Evolutionary conservation across 495 filamentous ascomycete genomes (phyloP).

Genomic region (Lophiotrema nucula): DNA sequence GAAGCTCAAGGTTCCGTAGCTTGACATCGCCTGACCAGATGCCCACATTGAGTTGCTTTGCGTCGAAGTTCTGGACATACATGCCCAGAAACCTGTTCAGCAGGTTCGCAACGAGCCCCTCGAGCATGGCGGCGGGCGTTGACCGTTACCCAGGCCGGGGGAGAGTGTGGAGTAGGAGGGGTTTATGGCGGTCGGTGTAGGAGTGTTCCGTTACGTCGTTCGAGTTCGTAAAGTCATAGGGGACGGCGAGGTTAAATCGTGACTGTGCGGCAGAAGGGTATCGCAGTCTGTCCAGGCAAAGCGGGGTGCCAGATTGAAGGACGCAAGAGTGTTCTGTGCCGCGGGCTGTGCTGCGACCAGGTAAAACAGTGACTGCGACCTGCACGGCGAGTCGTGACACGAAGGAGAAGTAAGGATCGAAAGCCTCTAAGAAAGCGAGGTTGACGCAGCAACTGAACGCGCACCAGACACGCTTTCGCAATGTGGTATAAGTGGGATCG

Average conservation of each 20-base stretch:
- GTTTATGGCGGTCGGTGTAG: background rate
- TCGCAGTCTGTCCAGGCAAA: conserved; percentile 8
- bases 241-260: background rate
- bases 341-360: conserved; percentile 10
- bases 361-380: background rate
- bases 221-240: conserved; percentile 29
- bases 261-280: conserved; percentile 8
- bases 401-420: background rate
- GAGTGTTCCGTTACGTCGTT: conserved; percentile 21
- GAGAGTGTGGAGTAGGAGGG: conserved; percentile 6
- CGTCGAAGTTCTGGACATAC: conserved; percentile 99
- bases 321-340: conserved; percentile 13
- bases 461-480: conserved; percentile 12
- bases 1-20: conserved; percentile 84
- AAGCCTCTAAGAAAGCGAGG: background rate
- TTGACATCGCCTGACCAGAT: conserved; percentile 98
- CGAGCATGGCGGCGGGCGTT: conserved; percentile 57
- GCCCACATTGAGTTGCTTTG: conserved; percentile 91
- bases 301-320: conserved; percentile 7
- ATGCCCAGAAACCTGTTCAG: conserved; percentile 98
- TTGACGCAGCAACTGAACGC: conserved; percentile 5
- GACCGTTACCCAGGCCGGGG: conserved; percentile 39
- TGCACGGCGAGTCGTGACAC: no score
- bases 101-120: conserved; percentile 75
- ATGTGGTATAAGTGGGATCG: conserved; percentile 2